phyloP scores from a whole-genome alignment of 176 grass and related monocot genomes.

The Poa pratensis region DNA sequence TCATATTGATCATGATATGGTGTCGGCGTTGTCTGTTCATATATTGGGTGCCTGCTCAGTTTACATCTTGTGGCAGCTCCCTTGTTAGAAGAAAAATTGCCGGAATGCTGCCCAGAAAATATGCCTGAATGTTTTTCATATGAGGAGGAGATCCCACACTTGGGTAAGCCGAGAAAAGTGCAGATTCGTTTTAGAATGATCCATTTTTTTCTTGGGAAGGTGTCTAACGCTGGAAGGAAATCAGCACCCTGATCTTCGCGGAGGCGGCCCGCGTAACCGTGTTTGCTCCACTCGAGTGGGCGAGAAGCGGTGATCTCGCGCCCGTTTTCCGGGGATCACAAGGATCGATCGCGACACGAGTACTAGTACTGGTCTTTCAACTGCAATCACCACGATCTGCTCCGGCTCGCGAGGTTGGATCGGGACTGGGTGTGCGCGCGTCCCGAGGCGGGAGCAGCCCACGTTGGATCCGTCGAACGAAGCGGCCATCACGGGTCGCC shows the following conservation, averaged over 20 bases:
- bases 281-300: no score
- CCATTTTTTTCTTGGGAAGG: no score
- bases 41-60: neutral
- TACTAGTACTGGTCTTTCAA: neutral
- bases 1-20: neutral
- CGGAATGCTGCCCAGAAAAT: no score
- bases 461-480: neutral
- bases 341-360: neutral
- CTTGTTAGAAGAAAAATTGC: no score
- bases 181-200: no score
- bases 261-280: neutral
- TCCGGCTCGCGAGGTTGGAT: slow-evolving; percentile 28
- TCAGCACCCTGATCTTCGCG: neutral
- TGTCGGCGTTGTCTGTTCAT: neutral
- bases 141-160: no score
- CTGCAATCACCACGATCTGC: neutral
- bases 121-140: no score
- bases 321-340: neutral
- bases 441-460: neutral
- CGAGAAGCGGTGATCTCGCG: neutral
- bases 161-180: no score
- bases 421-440: neutral
- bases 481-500: neutral
- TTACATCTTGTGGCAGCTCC: no score
- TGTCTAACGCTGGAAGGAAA: neutral